A percentile compares a stretch with the other conserved stretches of the same genome.
phyloP scores from a whole-genome alignment of 2,329 filamentous ascomycete species.

The Plectosphaerella cucumerina region DNA sequence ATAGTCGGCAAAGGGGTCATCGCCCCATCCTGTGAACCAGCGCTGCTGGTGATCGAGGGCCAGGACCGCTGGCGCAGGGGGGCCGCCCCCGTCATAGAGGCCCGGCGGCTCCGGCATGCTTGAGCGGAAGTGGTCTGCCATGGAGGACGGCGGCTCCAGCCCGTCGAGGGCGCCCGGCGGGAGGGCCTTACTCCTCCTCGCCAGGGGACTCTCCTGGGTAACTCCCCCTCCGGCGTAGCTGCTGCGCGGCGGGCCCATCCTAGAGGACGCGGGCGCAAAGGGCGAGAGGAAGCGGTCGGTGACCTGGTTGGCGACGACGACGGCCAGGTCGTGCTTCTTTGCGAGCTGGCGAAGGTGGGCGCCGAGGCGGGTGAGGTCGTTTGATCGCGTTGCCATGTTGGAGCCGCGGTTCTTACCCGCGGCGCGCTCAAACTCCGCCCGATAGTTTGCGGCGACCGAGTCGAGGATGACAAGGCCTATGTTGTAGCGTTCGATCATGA shows the following conservation, averaged over 20 bases:
- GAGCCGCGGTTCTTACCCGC: conserved; percentile 31
- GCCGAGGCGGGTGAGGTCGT: conserved; percentile 74
- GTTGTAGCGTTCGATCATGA: conserved; percentile 70
- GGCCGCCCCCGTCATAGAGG: conserved; percentile 35
- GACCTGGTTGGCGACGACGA: conserved; percentile 95
- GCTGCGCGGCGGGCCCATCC: conserved; percentile 12
- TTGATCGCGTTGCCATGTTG: conserved; percentile 70
- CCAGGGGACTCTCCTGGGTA: conserved; percentile 45
- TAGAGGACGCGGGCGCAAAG: conserved; percentile 15
- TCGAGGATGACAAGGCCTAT: conserved; percentile 84
- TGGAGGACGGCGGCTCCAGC: conserved; percentile 34
- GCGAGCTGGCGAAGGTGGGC: conserved; percentile 74
- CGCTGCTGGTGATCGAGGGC: conserved; percentile 84
- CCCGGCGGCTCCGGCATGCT: conserved; percentile 25
- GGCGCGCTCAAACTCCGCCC: conserved; percentile 75
- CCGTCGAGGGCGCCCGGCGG: conserved; percentile 13
- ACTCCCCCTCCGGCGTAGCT: conserved; percentile 2
- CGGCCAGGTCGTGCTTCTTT: conserved; percentile 66
- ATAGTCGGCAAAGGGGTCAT: conserved; percentile 47
- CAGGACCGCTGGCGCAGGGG: conserved; percentile 48
- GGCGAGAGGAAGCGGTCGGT: conserved; percentile 69
- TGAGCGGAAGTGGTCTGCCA: conserved; percentile 27
- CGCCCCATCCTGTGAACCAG: conserved; percentile 95
- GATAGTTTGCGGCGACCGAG: conserved; percentile 92
- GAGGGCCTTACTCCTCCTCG: conserved; percentile 33